These are phyloP conservation scores for Lodderomyces parapsilosis DNA, from an alignment of 1,139 yeast genomes.

Conservation along the genomic window DNA sequence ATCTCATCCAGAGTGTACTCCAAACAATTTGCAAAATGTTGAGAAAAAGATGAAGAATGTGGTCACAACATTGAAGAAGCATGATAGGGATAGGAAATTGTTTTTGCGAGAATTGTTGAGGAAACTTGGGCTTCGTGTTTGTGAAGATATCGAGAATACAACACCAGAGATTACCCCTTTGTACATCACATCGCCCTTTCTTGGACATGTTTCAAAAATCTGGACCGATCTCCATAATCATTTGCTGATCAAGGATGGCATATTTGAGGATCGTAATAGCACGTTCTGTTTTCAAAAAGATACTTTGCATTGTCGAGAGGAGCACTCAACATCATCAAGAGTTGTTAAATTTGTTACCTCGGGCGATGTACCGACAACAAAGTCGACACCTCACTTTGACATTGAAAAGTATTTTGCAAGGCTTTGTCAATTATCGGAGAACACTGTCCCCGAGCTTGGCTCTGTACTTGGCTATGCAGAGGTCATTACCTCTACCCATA, in stretches of 20 bases:
- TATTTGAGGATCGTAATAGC: constrained; percentile 53
- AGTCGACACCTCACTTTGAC: constrained; percentile 71
- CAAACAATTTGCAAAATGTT: constrained; percentile 40
- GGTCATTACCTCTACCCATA: constrained; percentile 84
- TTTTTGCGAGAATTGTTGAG: constrained; percentile 58
- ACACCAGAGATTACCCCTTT: constrained; percentile 71
- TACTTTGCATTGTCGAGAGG: no score
- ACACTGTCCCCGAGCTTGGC: constrained; percentile 50
- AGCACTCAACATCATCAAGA: no score
- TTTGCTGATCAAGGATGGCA: constrained; percentile 44
- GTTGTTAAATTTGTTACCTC: constrained; percentile 50
- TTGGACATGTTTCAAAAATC: constrained; percentile 19
- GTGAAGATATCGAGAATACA: constrained; percentile 43
- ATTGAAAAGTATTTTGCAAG: constrained; percentile 52
- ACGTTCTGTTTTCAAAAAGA: constrained; percentile 46
- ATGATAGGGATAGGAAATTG: constrained; percentile 48
- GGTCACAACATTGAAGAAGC: constrained; percentile 36
- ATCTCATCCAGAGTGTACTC: constrained; percentile 84
- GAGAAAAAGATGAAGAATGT: constrained; percentile 30
- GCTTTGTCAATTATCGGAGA: constrained; percentile 31
- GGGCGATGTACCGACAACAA: constrained; percentile 41
- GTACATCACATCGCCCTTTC: constrained; percentile 37
- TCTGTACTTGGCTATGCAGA: constrained; percentile 73
- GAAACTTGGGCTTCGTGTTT: constrained; percentile 70
- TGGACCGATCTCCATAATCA: constrained; percentile 30